Conservation (phyloP, 2,329 filamentous ascomycete species). For the Colletotrichum truncatum region DNA sequence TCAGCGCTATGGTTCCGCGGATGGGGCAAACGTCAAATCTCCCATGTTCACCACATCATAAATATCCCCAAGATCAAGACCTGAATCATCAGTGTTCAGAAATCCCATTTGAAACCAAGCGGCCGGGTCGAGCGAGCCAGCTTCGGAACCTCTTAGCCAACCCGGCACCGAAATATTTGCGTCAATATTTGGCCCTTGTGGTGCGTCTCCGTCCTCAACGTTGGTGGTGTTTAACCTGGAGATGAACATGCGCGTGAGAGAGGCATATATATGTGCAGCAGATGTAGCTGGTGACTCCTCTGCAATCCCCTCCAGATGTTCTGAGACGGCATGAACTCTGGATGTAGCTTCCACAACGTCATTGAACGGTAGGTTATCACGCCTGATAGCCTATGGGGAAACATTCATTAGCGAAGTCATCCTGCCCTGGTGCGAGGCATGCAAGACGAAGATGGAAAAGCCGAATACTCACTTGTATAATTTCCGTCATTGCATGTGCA, state of each 20-base stretch:
- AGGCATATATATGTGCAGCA: neutral
- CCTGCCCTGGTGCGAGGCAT: no score
- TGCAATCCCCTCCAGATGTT: neutral
- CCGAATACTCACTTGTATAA: constrained; percentile 29
- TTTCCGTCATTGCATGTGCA: constrained; percentile 35
- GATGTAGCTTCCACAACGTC: neutral
- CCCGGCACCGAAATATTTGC: neutral
- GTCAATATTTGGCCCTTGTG: neutral
- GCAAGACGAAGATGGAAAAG: no score
- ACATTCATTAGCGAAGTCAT: no score
- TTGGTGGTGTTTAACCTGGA: neutral
- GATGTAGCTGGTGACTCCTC: neutral
- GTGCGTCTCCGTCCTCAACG: neutral
- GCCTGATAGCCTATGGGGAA: neutral
- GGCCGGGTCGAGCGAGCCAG: neutral
- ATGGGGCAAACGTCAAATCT: no score
- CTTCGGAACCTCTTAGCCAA: neutral
- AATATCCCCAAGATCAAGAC: no score
- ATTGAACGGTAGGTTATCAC: neutral
- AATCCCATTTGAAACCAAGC: neutral
- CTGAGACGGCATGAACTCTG: neutral
- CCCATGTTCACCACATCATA: no score
- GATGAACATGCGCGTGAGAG: neutral
- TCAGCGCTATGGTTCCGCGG: no score
- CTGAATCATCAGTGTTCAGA: no score